Evolutionary conservation across 2,329 filamentous ascomycete genomes (phyloP).

Genomic region (Colletotrichum caudatum): DNA sequence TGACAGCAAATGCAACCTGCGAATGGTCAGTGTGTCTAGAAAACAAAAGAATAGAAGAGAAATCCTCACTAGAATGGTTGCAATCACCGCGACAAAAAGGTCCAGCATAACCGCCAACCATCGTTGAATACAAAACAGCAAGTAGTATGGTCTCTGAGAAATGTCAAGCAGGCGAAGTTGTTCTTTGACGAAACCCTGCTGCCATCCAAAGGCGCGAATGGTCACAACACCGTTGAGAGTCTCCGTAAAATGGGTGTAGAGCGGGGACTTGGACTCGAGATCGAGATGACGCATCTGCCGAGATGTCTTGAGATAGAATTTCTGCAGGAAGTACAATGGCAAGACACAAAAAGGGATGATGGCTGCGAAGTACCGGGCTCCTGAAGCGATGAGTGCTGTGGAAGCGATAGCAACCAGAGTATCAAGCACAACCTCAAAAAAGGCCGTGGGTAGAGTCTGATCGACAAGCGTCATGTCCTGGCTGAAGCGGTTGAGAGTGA

Average conservation of each 20-base stretch:
- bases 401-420: constrained; percentile 16
- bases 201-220: constrained; percentile 68
- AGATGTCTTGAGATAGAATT: constrained; percentile 57
- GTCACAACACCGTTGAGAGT: constrained; percentile 61
- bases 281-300: constrained; percentile 57
- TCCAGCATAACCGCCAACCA: constrained; percentile 67
- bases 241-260: constrained; percentile 57
- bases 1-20: constrained; percentile 53
- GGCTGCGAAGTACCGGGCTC: constrained; percentile 49
- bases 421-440: constrained; percentile 46
- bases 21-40: not conserved
- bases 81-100: constrained; percentile 60
- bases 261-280: constrained; percentile 55
- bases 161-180: constrained; percentile 63
- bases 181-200: constrained; percentile 54
- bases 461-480: constrained; percentile 46
- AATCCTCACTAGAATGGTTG: constrained; percentile 55
- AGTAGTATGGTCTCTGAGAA: constrained; percentile 69
- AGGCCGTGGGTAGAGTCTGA: constrained; percentile 42
- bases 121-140: constrained; percentile 67
- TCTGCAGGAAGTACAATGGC: constrained; percentile 49
- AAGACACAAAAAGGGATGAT: constrained; percentile 45
- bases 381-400: constrained; percentile 39
- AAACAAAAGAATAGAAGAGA: not conserved
- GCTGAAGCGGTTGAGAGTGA: constrained; percentile 45